Evolutionary conservation across 1,284 basidiomycete genomes (phyloP).

Genomic region (Papiliotrema laurentii): DNA sequence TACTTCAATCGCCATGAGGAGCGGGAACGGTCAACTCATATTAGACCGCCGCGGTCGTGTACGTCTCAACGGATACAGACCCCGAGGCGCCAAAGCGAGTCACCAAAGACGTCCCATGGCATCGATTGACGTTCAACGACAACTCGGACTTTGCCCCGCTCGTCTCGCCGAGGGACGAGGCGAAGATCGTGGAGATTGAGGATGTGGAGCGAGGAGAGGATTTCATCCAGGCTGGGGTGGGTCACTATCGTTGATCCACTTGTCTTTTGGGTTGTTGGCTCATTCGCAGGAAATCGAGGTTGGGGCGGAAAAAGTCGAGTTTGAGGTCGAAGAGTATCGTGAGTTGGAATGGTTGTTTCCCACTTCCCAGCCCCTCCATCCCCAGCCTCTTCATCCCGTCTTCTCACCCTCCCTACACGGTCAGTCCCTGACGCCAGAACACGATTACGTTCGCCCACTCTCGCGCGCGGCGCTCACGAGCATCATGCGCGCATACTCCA

Average conservation of each 20-base stretch:
- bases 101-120: conserved; percentile 41
- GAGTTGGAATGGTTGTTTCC: conserved; percentile 4
- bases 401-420: background rate
- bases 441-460: conserved; percentile 46
- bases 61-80: conserved; percentile 45
- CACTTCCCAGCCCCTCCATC: background rate
- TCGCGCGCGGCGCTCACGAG: conserved; percentile 44
- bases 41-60: conserved; percentile 36
- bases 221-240: conserved; percentile 46
- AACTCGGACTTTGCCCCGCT: conserved; percentile 48
- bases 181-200: conserved; percentile 29
- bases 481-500: conserved; percentile 38
- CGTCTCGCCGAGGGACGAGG: conserved; percentile 16
- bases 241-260: conserved; percentile 13
- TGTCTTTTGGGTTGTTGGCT: too few relatives aligned
- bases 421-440: conserved; percentile 15
- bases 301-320: conserved; percentile 37
- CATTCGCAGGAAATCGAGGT: conserved; percentile 41
- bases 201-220: conserved; percentile 47
- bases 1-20: background rate
- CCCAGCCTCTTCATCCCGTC: background rate
- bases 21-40: background rate
- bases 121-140: conserved; percentile 46
- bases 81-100: conserved; percentile 23
- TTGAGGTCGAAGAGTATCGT: conserved; percentile 41